A percentile compares a stretch with the other conserved stretches of the same genome.
Evolutionary conservation across 164 flowering plant genomes (phyloP).

Genomic region (Dillenia suffruticosa): DNA sequence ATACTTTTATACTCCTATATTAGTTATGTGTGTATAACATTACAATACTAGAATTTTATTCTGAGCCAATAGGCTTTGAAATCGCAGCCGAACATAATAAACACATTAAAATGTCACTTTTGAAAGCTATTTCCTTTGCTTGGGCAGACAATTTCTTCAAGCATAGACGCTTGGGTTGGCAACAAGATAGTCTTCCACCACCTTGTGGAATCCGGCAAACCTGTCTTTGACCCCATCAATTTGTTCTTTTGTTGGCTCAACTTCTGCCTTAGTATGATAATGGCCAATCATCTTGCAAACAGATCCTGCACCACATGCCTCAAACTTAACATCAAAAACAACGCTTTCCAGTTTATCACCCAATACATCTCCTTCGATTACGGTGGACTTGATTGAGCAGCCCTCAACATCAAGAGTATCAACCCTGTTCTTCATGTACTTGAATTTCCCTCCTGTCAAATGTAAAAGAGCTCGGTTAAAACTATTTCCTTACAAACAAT

Average conservation of each 20-base stretch:
- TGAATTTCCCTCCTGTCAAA: conserved; percentile 6
- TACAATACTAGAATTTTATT: too few relatives aligned
- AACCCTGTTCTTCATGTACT: conserved; percentile 10
- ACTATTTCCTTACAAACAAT: background rate
- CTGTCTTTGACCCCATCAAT: background rate
- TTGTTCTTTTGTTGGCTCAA: background rate
- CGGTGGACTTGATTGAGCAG: conserved; percentile 8
- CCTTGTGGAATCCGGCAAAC: conserved; percentile 1
- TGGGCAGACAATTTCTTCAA: too few relatives aligned
- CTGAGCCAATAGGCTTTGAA: too few relatives aligned
- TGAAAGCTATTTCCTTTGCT: too few relatives aligned
- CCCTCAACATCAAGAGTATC: conserved; percentile 8
- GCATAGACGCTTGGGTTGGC: background rate
- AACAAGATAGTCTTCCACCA: conserved; percentile 2
- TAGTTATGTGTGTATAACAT: too few relatives aligned
- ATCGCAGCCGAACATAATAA: too few relatives aligned
- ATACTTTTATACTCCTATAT: too few relatives aligned
- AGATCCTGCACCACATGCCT: conserved; percentile 2
- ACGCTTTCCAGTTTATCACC: conserved; percentile 3
- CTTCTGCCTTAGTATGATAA: background rate
- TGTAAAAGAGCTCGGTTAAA: background rate
- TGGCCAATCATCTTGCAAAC: conserved; percentile 10
- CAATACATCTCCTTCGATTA: conserved; percentile 10
- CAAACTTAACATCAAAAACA: conserved; percentile 11
- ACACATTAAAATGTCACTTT: too few relatives aligned